Base-by-base conservation (phyloP, 495 filamentous ascomycete genomes). In the Amorphotheca resinae region DNA sequence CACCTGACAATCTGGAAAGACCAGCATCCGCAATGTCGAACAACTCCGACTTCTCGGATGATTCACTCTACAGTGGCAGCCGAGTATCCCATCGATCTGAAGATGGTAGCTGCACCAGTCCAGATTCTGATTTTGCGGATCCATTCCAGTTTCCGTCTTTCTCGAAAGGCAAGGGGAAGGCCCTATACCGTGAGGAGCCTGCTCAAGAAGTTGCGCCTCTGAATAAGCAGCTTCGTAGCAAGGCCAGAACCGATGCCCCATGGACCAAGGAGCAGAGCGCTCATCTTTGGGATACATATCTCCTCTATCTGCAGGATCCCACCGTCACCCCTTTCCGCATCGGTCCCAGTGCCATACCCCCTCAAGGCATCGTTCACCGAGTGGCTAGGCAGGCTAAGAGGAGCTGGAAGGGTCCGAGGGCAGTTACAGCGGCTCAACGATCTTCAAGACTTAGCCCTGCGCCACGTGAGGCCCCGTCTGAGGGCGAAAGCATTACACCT, bases 221-320 rank as follows among this genome's bases (percentile, higher is more conserved):
- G 39, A 54, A 51, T 22, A n/a, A 22, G 6, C 33, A 45, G 9
- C 28, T 52, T 22, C 45, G 45, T 2, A 54, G 45, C 54, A 54
- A 52, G 42, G 47, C 41, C 4, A 35, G 42, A 26, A 52, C 46
- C 14, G 45, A 51, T 41, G 50, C 46, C 1, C 43, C 31, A 9
- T 98, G 88, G 87, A 93, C 84, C 1, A 73, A 79, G 34, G 82
- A 86, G 15, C 93, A 93, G 85, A 87, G 88, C 60, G 77, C 80
- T 26, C 91, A 98, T 56, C 62, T 98, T 22, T 96, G 93, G 93
- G 77, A 82, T 25, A 87, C 83, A 1, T 96, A 94, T 56, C 66
- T 84, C 50, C 59, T 82, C 8, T 98, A 95, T 55, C 66, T 95
- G 9, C 81, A 87, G 50, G 87, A 96, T 58, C 88, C 91, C 23